phyloP scores from a whole-genome alignment of 257 asterid species.

The Nicotiana noctiflora region DNA sequence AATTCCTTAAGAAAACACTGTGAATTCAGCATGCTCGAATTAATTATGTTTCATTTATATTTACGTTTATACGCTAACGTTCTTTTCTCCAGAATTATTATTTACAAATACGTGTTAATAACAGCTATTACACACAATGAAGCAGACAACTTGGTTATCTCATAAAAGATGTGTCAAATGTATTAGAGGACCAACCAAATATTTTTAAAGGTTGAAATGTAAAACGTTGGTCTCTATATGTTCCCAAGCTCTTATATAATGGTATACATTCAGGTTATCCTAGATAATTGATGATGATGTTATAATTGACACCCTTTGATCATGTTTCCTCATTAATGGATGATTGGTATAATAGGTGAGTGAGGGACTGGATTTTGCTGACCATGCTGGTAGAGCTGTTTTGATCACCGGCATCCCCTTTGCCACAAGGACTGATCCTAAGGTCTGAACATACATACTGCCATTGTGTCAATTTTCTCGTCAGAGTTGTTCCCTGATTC shows the following conservation, averaged over 20 bases:
- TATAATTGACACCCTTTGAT: neutral
- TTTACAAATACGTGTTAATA: no score
- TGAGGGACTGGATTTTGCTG: slow-evolving; percentile 98
- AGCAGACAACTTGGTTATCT: neutral
- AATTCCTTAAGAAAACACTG: no score
- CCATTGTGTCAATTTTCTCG: slow-evolving; percentile 5
- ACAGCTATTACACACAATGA: neutral
- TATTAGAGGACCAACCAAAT: neutral
- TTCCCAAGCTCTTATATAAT: neutral
- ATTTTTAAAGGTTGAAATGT: neutral
- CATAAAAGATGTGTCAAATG: neutral
- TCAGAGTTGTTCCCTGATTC: neutral
- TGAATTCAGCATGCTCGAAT: no score
- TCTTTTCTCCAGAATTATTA: no score
- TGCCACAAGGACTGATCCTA: slow-evolving; percentile 78
- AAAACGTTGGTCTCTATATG: neutral
- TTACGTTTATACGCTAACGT: no score
- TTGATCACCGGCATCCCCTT: slow-evolving; percentile 91
- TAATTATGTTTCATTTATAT: no score
- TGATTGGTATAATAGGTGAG: slow-evolving; percentile 53
- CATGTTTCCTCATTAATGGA: slow-evolving; percentile 1
- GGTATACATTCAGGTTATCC: slow-evolving; percentile 1
- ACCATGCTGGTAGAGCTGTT: slow-evolving; percentile 98
- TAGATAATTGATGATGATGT: neutral
- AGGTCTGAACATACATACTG: slow-evolving; percentile 40